phyloP scores from a whole-genome alignment of 192 early-diverging fungal species.

The Coemansia sp. region DNA sequence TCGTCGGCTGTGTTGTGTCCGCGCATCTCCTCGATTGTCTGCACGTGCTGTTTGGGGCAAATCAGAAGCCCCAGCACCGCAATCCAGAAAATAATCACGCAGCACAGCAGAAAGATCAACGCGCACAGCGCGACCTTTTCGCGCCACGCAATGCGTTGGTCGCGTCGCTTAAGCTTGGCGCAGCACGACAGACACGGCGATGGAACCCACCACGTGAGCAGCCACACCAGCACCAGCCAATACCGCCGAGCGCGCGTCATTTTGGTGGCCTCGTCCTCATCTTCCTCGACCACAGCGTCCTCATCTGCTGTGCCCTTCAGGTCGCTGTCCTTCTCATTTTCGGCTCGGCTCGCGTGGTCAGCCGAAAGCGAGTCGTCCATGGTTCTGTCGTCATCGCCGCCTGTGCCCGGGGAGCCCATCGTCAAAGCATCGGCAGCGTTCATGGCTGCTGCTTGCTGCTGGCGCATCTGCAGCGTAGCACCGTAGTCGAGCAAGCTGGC shows the following conservation, averaged over 20 bases:
- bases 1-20: conserved; percentile 59
- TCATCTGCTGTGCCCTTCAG: conserved; percentile 53
- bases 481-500: conserved; percentile 50
- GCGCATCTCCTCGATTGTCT: conserved; percentile 65
- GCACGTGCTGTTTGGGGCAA: conserved; percentile 73
- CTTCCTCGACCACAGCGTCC: conserved; percentile 45
- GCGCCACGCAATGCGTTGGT: conserved; percentile 91
- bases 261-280: conserved; percentile 53
- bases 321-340: conserved; percentile 33
- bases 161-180: conserved; percentile 72
- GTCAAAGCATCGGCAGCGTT: conserved; percentile 18
- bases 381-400: conserved; percentile 46
- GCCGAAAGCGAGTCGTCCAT: conserved; percentile 34
- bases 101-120: conserved; percentile 74
- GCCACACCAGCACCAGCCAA: conserved; percentile 84
- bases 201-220: conserved; percentile 76
- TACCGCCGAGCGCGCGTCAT: conserved; percentile 51
- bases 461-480: conserved; percentile 44
- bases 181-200: conserved; percentile 63
- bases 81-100: conserved; percentile 81
- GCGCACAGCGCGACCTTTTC: conserved; percentile 92
- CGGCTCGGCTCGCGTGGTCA: conserved; percentile 13
- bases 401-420: conserved; percentile 13
- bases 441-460: conserved; percentile 14
- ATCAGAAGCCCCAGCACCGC: conserved; percentile 69